These are phyloP conservation scores for Kazachstania africana DNA, from an alignment of 805 yeast genomes.

Conservation along the genomic window DNA sequence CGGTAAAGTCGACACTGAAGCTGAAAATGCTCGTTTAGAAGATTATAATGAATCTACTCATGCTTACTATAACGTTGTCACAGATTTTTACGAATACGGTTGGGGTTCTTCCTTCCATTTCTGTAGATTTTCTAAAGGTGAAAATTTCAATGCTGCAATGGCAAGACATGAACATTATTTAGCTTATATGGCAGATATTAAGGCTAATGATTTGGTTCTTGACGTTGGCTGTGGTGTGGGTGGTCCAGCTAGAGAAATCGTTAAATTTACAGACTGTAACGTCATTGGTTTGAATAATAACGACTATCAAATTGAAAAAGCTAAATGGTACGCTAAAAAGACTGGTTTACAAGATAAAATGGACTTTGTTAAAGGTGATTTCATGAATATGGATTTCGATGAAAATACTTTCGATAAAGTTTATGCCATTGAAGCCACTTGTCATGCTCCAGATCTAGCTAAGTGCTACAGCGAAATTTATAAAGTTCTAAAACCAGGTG, in stretches of 20 bases:
- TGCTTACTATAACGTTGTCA: slow-evolving; percentile 91
- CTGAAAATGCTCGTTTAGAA: slow-evolving; percentile 60
- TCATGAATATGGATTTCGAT: slow-evolving; percentile 97
- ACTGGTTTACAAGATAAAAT: slow-evolving; percentile 60
- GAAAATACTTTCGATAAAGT: slow-evolving; percentile 88
- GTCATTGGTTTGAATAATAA: slow-evolving; percentile 91
- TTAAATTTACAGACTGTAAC: slow-evolving; percentile 77
- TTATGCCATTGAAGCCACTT: slow-evolving; percentile 97
- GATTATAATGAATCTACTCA: slow-evolving; percentile 88
- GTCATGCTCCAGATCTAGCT: slow-evolving; percentile 91
- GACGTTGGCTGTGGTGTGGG: slow-evolving; percentile 99
- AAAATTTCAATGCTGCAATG: slow-evolving; percentile 84
- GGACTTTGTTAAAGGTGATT: slow-evolving; percentile 89
- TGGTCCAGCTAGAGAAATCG: slow-evolving; percentile 96
- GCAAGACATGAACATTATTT: slow-evolving; percentile 96
- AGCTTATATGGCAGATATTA: slow-evolving; percentile 75
- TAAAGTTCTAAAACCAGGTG: slow-evolving; percentile 95
- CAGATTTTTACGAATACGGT: slow-evolving; percentile 97
- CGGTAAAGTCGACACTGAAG: slow-evolving; percentile 64
- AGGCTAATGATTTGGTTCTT: slow-evolving; percentile 72
- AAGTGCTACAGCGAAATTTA: slow-evolving; percentile 92
- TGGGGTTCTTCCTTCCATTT: slow-evolving; percentile 99
- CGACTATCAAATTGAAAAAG: slow-evolving; percentile 93
- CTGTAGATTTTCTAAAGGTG: slow-evolving; percentile 87
- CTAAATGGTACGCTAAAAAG: slow-evolving; percentile 63